These are phyloP conservation scores for Crithidia mellificae DNA, from an alignment of 208 protist genomes.

Conservation along the genomic window DNA sequence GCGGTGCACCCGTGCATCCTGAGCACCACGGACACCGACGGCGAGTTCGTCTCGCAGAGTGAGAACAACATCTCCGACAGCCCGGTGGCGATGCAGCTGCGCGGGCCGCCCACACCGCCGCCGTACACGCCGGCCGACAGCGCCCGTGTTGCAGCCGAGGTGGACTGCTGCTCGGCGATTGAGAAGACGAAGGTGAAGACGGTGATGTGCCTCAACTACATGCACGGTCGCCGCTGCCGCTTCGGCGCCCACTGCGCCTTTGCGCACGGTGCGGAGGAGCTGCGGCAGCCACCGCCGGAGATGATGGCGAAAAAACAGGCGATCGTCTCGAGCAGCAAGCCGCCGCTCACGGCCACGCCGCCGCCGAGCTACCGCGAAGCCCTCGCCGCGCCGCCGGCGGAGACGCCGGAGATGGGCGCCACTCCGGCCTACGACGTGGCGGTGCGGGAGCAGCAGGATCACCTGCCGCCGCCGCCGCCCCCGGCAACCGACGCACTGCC, in stretches of 20 bases:
- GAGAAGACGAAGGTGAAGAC: conserved; percentile 53
- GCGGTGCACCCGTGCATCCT: not conserved
- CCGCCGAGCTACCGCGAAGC: conserved; percentile 21
- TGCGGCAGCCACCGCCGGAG: conserved; percentile 30
- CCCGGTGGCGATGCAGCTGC: not conserved
- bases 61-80: conserved; percentile 22
- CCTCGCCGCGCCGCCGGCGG: conserved; percentile 3
- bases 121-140: conserved; percentile 27
- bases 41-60: conserved; percentile 8
- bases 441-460: not conserved
- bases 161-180: conserved; percentile 42
- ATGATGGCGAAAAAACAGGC: conserved; percentile 37
- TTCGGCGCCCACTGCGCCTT: conserved; percentile 52
- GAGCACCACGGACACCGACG: not conserved
- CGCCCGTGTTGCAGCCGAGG: conserved; percentile 24
- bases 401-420: not conserved
- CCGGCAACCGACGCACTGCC: not conserved
- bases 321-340: conserved; percentile 17
- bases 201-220: conserved; percentile 52
- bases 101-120: conserved; percentile 4
- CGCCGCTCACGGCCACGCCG: conserved; percentile 2
- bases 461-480: conserved; percentile 10
- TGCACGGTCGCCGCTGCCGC: conserved; percentile 35
- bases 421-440: conserved; percentile 10
- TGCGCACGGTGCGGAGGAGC: conserved; percentile 49